A percentile compares a stretch with the other conserved stretches of the same genome.
Evolutionary conservation across 108 stramenopile genomes (phyloP).

Genomic region (Nitzschia sp.): DNA sequence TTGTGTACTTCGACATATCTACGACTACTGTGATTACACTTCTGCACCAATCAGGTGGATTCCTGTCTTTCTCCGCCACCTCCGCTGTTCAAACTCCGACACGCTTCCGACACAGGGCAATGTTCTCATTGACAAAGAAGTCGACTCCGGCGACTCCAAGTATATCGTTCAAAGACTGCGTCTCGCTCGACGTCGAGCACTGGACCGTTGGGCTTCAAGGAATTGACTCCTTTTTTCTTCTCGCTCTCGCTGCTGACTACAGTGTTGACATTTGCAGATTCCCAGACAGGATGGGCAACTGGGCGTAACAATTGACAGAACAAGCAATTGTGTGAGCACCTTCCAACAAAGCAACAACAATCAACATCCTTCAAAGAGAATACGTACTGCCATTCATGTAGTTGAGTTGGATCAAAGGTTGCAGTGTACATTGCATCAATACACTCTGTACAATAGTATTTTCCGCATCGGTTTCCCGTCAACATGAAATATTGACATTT

Average conservation of each 20-base stretch:
- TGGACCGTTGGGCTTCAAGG: neutral
- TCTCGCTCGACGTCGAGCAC: neutral
- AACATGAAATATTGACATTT: neutral
- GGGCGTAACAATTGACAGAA: too few relatives aligned
- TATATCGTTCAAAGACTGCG: too few relatives aligned
- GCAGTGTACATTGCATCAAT: neutral
- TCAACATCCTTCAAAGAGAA: neutral
- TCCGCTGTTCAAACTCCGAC: too few relatives aligned
- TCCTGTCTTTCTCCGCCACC: too few relatives aligned
- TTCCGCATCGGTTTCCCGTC: neutral
- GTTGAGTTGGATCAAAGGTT: neutral
- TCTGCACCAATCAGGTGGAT: too few relatives aligned
- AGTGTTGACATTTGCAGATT: neutral
- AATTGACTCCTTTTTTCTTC: neutral
- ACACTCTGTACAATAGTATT: neutral
- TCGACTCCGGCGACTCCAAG: too few relatives aligned
- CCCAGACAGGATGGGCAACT: neutral
- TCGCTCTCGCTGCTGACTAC: neutral
- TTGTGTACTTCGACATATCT: too few relatives aligned
- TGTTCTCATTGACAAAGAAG: too few relatives aligned
- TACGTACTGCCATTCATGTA: neutral
- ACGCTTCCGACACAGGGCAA: too few relatives aligned
- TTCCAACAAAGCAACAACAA: too few relatives aligned
- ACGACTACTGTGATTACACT: too few relatives aligned
- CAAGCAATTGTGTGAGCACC: neutral